Evolutionary conservation across 2,329 filamentous ascomycete species (phyloP).

Genomic region (Penicillium rolfsii): DNA sequence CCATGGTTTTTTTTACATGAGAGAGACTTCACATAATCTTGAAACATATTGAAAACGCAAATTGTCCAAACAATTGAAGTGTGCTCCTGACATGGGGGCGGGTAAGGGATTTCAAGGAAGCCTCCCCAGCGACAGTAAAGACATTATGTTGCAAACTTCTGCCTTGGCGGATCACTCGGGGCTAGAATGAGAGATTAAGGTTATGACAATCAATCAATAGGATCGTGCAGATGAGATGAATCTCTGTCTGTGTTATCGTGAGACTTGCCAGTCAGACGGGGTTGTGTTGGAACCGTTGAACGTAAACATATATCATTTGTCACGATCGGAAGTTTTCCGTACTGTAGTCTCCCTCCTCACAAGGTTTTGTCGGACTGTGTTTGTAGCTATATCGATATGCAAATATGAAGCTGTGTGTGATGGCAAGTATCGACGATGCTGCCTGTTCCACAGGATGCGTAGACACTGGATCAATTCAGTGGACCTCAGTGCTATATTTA

Average conservation of each 20-base stretch:
- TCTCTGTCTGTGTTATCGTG: not conserved
- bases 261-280: not conserved
- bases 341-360: not conserved
- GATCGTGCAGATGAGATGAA: not conserved
- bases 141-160: not conserved
- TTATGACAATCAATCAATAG: constrained; percentile 3
- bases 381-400: too few relatives aligned
- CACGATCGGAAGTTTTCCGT: not conserved
- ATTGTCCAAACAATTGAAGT: not conserved
- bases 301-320: not conserved
- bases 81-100: not conserved
- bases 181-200: not conserved
- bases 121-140: not conserved
- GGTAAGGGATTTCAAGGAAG: not conserved
- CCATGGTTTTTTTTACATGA: not conserved
- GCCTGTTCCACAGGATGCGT: not conserved
- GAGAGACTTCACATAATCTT: too few relatives aligned
- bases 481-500: constrained; percentile 20
- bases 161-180: not conserved
- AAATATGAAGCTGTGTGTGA: not conserved
- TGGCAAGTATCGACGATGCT: not conserved
- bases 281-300: not conserved
- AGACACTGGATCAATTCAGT: not conserved
- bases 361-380: too few relatives aligned
- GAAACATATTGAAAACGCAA: too few relatives aligned